These are phyloP conservation scores for Penicillium sp. DNA, from an alignment of 2,329 filamentous ascomycete genomes.

Conservation along the genomic window DNA sequence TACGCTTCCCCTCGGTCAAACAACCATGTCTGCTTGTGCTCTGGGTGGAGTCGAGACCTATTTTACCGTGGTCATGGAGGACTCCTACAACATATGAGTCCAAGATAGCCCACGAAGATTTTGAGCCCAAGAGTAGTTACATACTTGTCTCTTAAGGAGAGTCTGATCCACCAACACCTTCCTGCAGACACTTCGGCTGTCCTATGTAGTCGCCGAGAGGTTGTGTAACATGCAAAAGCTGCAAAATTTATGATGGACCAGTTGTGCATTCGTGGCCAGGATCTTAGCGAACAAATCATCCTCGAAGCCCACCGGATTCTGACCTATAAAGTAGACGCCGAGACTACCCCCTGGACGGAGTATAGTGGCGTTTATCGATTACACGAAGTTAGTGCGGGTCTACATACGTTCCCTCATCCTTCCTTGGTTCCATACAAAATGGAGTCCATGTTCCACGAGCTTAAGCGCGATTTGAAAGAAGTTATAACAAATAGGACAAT, in stretches of 20 bases:
- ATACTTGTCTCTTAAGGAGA: neutral
- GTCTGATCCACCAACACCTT: neutral
- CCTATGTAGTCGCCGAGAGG: neutral
- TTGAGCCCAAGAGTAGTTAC: too few species aligned
- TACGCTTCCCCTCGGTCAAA: neutral
- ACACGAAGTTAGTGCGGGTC: neutral
- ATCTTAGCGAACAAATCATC: constrained; percentile 5
- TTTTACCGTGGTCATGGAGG: neutral
- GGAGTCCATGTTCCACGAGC: constrained; percentile 7
- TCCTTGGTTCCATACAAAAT: constrained; percentile 4
- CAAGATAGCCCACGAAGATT: neutral
- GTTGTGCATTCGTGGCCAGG: neutral
- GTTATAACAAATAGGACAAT: neutral
- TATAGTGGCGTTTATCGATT: constrained; percentile 8
- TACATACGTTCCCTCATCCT: constrained; percentile 4
- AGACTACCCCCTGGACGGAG: neutral
- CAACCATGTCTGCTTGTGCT: neutral
- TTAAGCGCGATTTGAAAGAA: constrained; percentile 5
- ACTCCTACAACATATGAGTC: neutral
- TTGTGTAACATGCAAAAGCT: constrained; percentile 6
- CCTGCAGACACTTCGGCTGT: neutral
- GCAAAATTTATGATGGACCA: neutral
- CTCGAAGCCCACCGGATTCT: constrained; percentile 6
- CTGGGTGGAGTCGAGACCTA: neutral
- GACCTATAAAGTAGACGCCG: neutral